Evolutionary conservation across 352 stramenopile species (phyloP).

Genomic region (Phytopythium helicoides): DNA sequence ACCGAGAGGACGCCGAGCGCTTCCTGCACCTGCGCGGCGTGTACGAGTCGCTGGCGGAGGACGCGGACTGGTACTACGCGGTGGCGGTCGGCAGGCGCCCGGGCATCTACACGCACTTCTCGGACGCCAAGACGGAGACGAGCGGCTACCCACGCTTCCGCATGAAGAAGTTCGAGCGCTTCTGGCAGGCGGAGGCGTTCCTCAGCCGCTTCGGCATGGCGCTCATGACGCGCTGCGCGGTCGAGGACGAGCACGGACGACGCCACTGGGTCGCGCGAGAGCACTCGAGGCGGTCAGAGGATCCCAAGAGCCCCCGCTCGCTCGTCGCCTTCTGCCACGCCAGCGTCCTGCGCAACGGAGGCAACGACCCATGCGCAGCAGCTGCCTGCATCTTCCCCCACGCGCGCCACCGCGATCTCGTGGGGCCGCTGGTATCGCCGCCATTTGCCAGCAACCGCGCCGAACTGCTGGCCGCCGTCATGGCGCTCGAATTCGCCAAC

Average conservation of each 20-base stretch:
- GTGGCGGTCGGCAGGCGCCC: slow-evolving; percentile 40
- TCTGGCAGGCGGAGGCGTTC: slow-evolving; percentile 35
- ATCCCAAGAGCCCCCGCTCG: neutral
- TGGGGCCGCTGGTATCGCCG: neutral
- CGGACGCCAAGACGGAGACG: slow-evolving; percentile 31
- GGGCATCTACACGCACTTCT: slow-evolving; percentile 49
- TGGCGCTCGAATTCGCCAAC: slow-evolving; percentile 5
- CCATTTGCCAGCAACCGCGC: slow-evolving; percentile 8
- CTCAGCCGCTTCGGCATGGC: slow-evolving; percentile 6
- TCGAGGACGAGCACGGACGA: neutral
- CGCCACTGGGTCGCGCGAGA: neutral
- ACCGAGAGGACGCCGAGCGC: slow-evolving; percentile 2
- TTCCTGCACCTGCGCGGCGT: slow-evolving; percentile 3
- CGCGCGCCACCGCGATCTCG: slow-evolving; percentile 3
- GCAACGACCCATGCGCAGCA: neutral
- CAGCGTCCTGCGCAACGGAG: slow-evolving; percentile 7
- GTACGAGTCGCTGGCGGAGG: slow-evolving; percentile 1
- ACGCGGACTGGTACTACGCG: slow-evolving; percentile 39
- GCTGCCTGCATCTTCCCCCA: slow-evolving; percentile 14
- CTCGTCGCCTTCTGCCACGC: slow-evolving; percentile 15
- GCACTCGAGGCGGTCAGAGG: neutral
- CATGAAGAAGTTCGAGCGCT: slow-evolving; percentile 59
- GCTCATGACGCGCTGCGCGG: neutral
- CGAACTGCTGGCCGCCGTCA: slow-evolving; percentile 8
- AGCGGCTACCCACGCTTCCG: slow-evolving; percentile 32